A percentile compares a stretch with the other conserved stretches of the same genome.
Conservation (phyloP, 306 rosid genomes). For the Luffa acutangula region DNA sequence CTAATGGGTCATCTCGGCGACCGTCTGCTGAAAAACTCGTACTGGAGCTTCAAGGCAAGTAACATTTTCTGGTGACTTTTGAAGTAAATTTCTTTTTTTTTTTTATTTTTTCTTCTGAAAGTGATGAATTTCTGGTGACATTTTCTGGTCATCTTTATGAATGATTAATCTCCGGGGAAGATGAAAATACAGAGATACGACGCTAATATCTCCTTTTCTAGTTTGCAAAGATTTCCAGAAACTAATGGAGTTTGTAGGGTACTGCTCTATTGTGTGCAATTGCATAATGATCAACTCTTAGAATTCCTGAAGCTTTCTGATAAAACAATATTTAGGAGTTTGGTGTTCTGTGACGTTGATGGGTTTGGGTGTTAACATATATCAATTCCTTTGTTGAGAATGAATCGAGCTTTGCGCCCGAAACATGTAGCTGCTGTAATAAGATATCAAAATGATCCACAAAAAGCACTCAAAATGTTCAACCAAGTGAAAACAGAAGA, state of each 20-base stretch:
- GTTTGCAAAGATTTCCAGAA: background rate
- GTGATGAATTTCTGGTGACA: no score
- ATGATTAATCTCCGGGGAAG: background rate
- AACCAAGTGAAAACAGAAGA: slow-evolving; percentile 56
- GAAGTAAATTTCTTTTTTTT: background rate
- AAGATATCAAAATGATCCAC: slow-evolving; percentile 52
- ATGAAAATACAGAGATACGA: background rate
- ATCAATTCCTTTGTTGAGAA: slow-evolving; percentile 13
- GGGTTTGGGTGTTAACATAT: background rate
- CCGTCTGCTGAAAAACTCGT: background rate
- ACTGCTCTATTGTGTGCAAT: background rate
- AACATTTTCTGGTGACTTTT: background rate
- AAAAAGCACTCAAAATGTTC: slow-evolving; percentile 67
- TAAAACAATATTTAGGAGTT: background rate
- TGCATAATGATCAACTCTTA: background rate
- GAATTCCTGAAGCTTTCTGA: background rate
- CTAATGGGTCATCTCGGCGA: background rate
- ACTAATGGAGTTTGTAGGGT: background rate
- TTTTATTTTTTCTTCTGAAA: background rate
- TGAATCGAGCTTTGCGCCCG: slow-evolving; percentile 55
- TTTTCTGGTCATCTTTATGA: no score
- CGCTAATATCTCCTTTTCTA: background rate
- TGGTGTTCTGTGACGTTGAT: background rate
- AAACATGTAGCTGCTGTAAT: slow-evolving; percentile 71
- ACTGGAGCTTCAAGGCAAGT: background rate